These are phyloP conservation scores for Nectriaceae sp. DNA, from an alignment of 2,329 filamentous ascomycete species.

Conservation along the genomic window DNA sequence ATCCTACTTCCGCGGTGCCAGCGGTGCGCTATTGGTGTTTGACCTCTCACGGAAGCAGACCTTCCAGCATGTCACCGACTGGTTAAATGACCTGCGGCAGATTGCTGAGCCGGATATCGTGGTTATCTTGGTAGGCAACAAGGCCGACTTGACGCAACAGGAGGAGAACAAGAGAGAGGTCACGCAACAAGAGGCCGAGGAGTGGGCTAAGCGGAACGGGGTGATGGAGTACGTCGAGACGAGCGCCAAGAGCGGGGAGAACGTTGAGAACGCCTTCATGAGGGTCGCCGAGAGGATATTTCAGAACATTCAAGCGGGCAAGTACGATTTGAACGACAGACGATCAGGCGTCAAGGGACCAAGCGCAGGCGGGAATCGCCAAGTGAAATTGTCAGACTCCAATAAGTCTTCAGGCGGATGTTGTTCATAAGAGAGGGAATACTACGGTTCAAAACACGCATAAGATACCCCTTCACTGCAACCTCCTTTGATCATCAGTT, in stretches of 20 bases:
- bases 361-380: constrained; percentile 48
- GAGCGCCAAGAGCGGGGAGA: constrained; percentile 91
- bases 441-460: constrained; percentile 23
- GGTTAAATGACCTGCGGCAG: constrained; percentile 90
- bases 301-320: constrained; percentile 92
- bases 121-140: constrained; percentile 93
- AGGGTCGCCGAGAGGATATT: constrained; percentile 95
- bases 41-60: constrained; percentile 87
- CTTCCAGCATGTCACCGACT: constrained; percentile 85
- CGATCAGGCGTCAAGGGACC: constrained; percentile 86
- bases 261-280: constrained; percentile 90
- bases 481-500: not conserved
- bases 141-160: constrained; percentile 73
- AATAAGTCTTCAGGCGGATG: constrained; percentile 47
- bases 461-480: constrained; percentile 32
- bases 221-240: constrained; percentile 96
- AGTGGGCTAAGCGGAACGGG: constrained; percentile 84
- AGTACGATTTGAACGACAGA: constrained; percentile 91
- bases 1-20: constrained; percentile 85
- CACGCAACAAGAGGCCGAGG: constrained; percentile 78
- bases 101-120: constrained; percentile 97
- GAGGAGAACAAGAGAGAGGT: constrained; percentile 73
- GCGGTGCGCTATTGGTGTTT: constrained; percentile 80
- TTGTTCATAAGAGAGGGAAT: constrained; percentile 39
- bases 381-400: constrained; percentile 48